A percentile compares a stretch with the other conserved stretches of the same genome.
Evolutionary conservation across 1,284 basidiomycete species (phyloP).

Genomic region (Cutaneotrichosporon mucoides): DNA sequence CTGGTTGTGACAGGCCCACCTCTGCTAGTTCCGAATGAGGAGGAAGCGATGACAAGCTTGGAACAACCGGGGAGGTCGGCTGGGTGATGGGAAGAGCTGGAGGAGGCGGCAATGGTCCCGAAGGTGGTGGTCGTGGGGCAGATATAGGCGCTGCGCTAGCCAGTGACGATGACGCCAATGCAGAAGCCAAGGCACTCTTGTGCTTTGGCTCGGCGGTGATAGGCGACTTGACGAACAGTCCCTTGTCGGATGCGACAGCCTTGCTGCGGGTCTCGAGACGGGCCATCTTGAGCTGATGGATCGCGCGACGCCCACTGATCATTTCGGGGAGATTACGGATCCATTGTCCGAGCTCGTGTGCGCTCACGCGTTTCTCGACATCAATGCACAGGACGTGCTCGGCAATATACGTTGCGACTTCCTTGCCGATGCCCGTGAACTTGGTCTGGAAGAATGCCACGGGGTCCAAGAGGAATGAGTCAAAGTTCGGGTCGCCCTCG

Average conservation of each 20-base stretch:
- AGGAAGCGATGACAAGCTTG: constrained; percentile 10
- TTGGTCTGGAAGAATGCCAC: constrained; percentile 80
- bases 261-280: constrained; percentile 30
- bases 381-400: constrained; percentile 77
- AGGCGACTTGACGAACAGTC: constrained; percentile 42
- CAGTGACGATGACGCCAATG: constrained; percentile 15
- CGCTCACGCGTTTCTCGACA: constrained; percentile 61
- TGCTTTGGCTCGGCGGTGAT: constrained; percentile 22
- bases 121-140: background rate
- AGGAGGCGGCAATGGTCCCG: background rate
- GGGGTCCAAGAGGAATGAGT: constrained; percentile 72
- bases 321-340: constrained; percentile 70
- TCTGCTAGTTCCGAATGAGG: constrained; percentile 13
- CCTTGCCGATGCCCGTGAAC: constrained; percentile 85
- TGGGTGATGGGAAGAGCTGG: background rate
- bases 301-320: constrained; percentile 53
- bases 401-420: constrained; percentile 81
- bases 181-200: constrained; percentile 37
- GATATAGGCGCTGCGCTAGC: background rate
- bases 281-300: constrained; percentile 37
- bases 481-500: constrained; percentile 71
- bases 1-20: background rate
- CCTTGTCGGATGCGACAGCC: constrained; percentile 25
- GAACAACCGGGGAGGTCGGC: background rate
- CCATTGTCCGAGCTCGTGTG: constrained; percentile 83